Evolutionary conservation across 495 filamentous ascomycete genomes (phyloP), one percentile per base, ranked within the genome.

Genomic region (Tuber borchii): DNA sequence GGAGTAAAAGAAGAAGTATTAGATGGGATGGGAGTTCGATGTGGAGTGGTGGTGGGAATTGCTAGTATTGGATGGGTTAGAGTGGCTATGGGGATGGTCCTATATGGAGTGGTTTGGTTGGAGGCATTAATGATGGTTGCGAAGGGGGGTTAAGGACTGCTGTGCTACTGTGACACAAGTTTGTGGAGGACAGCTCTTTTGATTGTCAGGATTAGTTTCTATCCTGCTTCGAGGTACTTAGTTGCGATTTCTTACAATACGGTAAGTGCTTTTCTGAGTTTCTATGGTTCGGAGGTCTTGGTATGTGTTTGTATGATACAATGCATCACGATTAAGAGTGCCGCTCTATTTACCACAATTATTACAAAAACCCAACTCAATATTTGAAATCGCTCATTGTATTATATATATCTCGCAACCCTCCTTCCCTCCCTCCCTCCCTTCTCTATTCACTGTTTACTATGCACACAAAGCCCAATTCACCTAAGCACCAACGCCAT

Each of bases 381-480:
- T 1, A 61, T 26, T 34, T 4, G 56, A 65, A 65, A 65, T 2
- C 2, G 16, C n/a, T n/a, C n/a, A n/a, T n/a, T 26, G 70, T 34
- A 39, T 44, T 34, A 31, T 44, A 72, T 44, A 37, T 51, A 40
- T 71, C 37, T 40, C 37, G 37, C 26, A 19, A 31, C 31, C n/a
- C 34, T 40, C 69, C 7, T 61, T 43, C 6, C 12, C 31, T n/a
- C 34, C 34, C 1, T 37, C 9, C 34, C 46, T 26, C 39, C 34
- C 22, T 17, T 12, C 69, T 48, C 34, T 37, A 37, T 37, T 61
- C 69, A 76, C 40, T 77, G 85, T 84, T 90, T 90, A 80, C 88
- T 89, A 69, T 92, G 87, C 43, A 97, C 94, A 85, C 94, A 97
- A 68, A 97, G 85, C 31, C 88, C 94, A 83, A 97, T 97, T 2